These are phyloP conservation scores for Kodamaea derodonti DNA, from an alignment of 1,139 yeast species.

Conservation along the genomic window DNA sequence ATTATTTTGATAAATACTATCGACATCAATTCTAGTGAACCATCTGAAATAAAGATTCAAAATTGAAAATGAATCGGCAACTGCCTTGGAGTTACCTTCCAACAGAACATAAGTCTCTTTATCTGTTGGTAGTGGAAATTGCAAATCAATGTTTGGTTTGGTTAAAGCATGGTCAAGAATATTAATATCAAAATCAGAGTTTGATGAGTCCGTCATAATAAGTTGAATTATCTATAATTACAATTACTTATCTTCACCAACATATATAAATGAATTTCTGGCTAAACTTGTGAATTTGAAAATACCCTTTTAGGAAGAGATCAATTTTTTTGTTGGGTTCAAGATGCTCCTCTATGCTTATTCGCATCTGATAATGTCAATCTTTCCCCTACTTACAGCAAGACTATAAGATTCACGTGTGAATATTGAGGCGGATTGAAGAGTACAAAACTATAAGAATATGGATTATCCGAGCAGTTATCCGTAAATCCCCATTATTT, in stretches of 20 bases:
- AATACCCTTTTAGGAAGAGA: background rate
- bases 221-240: too few relatives aligned
- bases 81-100: slow-evolving; percentile 26
- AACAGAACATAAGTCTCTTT: slow-evolving; percentile 27
- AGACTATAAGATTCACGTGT: too few relatives aligned
- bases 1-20: slow-evolving; percentile 30
- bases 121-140: slow-evolving; percentile 42
- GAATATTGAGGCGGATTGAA: too few relatives aligned
- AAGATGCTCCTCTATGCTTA: too few relatives aligned
- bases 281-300: background rate
- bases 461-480: too few relatives aligned
- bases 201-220: slow-evolving; percentile 7
- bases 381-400: too few relatives aligned
- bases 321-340: background rate
- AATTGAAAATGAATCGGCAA: slow-evolving; percentile 22
- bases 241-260: background rate
- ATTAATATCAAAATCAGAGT: slow-evolving; percentile 28
- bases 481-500: too few relatives aligned
- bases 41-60: slow-evolving; percentile 31
- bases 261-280: background rate
- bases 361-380: too few relatives aligned
- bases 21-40: slow-evolving; percentile 23
- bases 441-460: too few relatives aligned
- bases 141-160: slow-evolving; percentile 30
- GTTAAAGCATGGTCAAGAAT: slow-evolving; percentile 33